Conservation (phyloP, 495 filamentous ascomycete genomes). For the Aspergillus bertholletiae region DNA sequence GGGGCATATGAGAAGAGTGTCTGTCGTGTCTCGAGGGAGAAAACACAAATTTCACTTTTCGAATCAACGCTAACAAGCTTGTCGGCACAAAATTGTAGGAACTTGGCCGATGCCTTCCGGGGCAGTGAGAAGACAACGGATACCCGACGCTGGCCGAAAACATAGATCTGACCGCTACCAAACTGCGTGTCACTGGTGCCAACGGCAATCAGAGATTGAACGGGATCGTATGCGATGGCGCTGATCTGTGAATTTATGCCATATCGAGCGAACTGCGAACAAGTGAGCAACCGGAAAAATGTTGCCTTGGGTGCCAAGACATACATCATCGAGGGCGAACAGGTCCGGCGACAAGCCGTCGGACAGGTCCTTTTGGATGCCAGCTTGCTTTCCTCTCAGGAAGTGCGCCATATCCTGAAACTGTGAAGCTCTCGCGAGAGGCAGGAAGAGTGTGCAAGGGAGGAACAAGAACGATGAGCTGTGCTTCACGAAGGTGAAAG, state of each 20-base stretch:
- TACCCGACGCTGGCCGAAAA: constrained; percentile 84
- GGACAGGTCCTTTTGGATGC: constrained; percentile 86
- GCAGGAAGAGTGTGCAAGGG: constrained; percentile 14
- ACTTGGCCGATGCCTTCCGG: constrained; percentile 63
- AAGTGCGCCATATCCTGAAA: constrained; percentile 68
- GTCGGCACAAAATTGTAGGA: constrained; percentile 71
- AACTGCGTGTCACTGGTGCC: constrained; percentile 80
- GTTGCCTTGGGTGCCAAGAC: constrained; percentile 24
- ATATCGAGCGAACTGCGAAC: constrained; percentile 64
- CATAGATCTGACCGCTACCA: constrained; percentile 77
- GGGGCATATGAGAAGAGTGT: constrained; percentile 64
- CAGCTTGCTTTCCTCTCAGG: constrained; percentile 86
- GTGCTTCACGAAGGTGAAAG: constrained; percentile 12
- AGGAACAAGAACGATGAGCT: constrained; percentile 15
- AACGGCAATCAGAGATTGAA: constrained; percentile 91
- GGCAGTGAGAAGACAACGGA: constrained; percentile 62
- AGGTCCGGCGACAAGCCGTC: constrained; percentile 67
- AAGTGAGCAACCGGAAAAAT: constrained; percentile 1
- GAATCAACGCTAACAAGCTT: constrained; percentile 79
- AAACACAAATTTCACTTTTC: constrained; percentile 78
- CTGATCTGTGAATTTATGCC: constrained; percentile 86
- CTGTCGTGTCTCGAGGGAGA: constrained; percentile 62
- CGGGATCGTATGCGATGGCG: constrained; percentile 81
- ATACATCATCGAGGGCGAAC: constrained; percentile 79
- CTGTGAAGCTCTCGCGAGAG: constrained; percentile 2